Evolutionary conservation across 768 basidiomycete species (phyloP).

Genomic region (Lactifluus volemus): DNA sequence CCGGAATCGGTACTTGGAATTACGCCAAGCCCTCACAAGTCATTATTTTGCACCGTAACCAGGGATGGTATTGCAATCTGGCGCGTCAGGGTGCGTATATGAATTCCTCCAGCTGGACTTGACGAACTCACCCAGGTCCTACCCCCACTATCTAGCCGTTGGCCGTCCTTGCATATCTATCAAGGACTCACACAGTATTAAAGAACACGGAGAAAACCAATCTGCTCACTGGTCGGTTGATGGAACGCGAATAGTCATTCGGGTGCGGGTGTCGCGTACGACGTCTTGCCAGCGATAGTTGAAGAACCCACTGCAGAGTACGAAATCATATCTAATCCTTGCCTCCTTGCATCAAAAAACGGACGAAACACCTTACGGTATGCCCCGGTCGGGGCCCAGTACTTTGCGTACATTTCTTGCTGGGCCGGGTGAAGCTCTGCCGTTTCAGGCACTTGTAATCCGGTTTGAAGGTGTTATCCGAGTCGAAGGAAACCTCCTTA

Average conservation of each 20-base stretch:
- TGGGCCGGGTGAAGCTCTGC: slow-evolving; percentile 72
- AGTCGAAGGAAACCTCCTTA: slow-evolving; percentile 64
- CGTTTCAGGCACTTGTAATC: slow-evolving; percentile 57
- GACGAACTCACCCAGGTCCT: slow-evolving; percentile 9
- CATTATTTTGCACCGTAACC: slow-evolving; percentile 73
- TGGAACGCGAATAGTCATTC: slow-evolving; percentile 67
- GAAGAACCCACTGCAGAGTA: slow-evolving; percentile 44
- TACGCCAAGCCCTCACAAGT: slow-evolving; percentile 59
- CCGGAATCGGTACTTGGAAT: slow-evolving; percentile 51
- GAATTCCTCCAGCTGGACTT: neutral
- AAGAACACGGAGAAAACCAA: slow-evolving; percentile 77
- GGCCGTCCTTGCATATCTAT: slow-evolving; percentile 59
- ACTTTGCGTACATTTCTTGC: slow-evolving; percentile 63
- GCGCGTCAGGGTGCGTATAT: slow-evolving; percentile 58
- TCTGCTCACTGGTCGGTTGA: slow-evolving; percentile 78
- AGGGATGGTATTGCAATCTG: slow-evolving; percentile 64
- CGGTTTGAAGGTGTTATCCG: slow-evolving; percentile 77
- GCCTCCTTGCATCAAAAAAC: slow-evolving; percentile 53
- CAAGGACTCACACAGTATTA: slow-evolving; percentile 64
- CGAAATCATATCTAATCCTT: slow-evolving; percentile 70
- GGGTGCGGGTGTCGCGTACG: slow-evolving; percentile 37
- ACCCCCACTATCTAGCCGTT: slow-evolving; percentile 45
- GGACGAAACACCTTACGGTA: slow-evolving; percentile 47
- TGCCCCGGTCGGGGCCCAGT: slow-evolving; percentile 40
- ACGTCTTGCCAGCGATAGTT: neutral